Base-by-base conservation (phyloP, 441 rosid species). In the Gossypium gossypioides region DNA sequence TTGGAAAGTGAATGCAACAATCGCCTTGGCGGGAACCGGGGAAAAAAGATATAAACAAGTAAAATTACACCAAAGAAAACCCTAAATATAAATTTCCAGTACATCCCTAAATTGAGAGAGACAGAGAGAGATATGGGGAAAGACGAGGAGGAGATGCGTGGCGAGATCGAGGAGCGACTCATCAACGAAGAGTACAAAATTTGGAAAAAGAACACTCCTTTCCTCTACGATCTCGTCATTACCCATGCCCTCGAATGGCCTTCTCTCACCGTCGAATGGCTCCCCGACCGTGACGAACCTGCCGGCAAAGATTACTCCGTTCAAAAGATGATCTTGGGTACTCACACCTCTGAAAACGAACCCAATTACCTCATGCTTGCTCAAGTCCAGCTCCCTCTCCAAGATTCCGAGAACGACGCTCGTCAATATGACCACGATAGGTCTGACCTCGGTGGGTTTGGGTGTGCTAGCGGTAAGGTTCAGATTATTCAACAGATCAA, bases 231-330 rank as follows among this genome's bases (percentile, higher is more conserved):
- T 80, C 89, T 94, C 59, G 96, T 94, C 69, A 92, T 94, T 22
- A 92, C 97, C 54, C 99, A 92, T 64, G 97, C 97, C 63, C 91
- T 94, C n/a, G 97, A 94, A 72, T 94, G 97, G 99, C 99, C 99
- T 3, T 94, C 99, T 18, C 94, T 92, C 73, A 94, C 97, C 29
- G 99, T 92, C 16, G 96, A 92, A 81, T 92, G 97, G 97, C 83
- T 92, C 0, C 97, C 97, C 6, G 96, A 87, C 77, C 85, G 92
- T 72, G 91, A 89, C 65, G 98, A 94, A 80, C 98, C 98, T 25
- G 79, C 94, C 2, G 96, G 89, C 8, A 90, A 91, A 80, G 98
- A 91, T 60, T 88, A 84, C 83, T 89, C 97, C 22, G 90, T 91
- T n/a, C 99, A 94, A 83, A 94, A 92, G 85, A 87, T 94, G 89